Percentiles rank a stretch among this genome's conserved stretches.
Evolutionary conservation across 768 basidiomycete genomes (phyloP).

Genomic region (Tulasnella calospora): DNA sequence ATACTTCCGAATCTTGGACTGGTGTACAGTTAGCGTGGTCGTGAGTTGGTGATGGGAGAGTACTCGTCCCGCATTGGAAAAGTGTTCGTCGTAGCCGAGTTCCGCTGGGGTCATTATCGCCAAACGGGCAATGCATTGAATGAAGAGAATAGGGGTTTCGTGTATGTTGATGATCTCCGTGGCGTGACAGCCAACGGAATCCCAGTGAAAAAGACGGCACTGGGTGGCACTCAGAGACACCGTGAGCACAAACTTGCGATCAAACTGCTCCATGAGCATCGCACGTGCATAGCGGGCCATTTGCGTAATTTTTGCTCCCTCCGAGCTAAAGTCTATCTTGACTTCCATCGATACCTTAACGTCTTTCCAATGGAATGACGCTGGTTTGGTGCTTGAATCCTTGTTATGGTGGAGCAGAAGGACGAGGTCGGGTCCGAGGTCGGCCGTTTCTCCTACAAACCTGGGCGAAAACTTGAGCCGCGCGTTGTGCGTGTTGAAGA

Average conservation of each 20-base stretch:
- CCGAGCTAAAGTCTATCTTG: not conserved
- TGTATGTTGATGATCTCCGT: not conserved
- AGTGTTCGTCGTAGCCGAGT: not conserved
- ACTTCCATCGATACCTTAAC: slow-evolving; percentile 2
- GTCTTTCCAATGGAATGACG: not conserved
- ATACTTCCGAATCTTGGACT: not conserved
- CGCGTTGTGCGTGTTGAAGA: not conserved
- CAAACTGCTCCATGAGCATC: not conserved
- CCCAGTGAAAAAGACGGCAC: not conserved
- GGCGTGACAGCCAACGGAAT: not conserved
- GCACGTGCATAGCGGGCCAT: slow-evolving; percentile 2
- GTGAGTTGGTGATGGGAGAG: not conserved
- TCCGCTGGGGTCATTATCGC: not conserved
- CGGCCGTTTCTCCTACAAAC: not conserved
- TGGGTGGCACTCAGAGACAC: not conserved
- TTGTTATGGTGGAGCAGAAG: not conserved
- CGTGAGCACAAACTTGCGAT: slow-evolving; percentile 3
- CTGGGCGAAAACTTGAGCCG: not conserved
- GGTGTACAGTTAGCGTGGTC: not conserved
- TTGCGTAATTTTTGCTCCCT: not conserved
- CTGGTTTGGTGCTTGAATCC: not conserved
- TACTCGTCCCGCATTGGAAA: not conserved
- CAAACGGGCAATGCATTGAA: not conserved
- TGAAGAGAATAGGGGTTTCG: not conserved
- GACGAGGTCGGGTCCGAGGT: not conserved